Conservation (phyloP, 1,284 basidiomycete species). For the Puccinia novopanici region DNA sequence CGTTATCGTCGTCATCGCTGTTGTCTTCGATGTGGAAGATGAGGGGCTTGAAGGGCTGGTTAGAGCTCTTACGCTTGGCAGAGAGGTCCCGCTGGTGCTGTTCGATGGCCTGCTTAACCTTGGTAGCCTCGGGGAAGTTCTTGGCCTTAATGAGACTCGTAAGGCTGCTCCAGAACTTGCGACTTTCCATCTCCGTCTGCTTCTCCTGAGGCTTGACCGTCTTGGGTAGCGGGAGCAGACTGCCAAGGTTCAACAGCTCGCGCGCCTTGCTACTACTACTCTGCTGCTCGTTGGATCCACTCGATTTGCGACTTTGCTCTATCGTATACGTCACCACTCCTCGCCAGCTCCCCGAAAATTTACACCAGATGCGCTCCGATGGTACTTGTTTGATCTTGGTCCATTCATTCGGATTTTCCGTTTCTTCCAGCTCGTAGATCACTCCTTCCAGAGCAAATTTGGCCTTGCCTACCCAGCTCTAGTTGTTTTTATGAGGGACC, state of each 20-base stretch:
- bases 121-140: slow-evolving; percentile 85
- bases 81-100: slow-evolving; percentile 84
- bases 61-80: slow-evolving; percentile 65
- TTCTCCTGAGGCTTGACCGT: slow-evolving; percentile 75
- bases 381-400: slow-evolving; percentile 89
- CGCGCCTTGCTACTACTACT: slow-evolving; percentile 53
- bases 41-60: slow-evolving; percentile 21
- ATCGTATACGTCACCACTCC: slow-evolving; percentile 73
- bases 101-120: slow-evolving; percentile 81
- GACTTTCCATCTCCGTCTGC: slow-evolving; percentile 79
- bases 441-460: slow-evolving; percentile 87
- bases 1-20: slow-evolving; percentile 1
- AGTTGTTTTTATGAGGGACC: no score
- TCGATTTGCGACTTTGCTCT: slow-evolving; percentile 49
- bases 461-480: slow-evolving; percentile 89
- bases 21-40: slow-evolving; percentile 28
- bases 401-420: slow-evolving; percentile 69
- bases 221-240: no score
- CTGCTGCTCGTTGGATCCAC: neutral
- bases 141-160: slow-evolving; percentile 74
- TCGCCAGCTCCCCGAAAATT: slow-evolving; percentile 86
- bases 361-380: slow-evolving; percentile 71
- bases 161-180: slow-evolving; percentile 84
- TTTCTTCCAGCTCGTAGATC: slow-evolving; percentile 69
- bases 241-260: slow-evolving; percentile 71